Conservation (phyloP, 768 basidiomycete species). For the Podaxis sp. region DNA sequence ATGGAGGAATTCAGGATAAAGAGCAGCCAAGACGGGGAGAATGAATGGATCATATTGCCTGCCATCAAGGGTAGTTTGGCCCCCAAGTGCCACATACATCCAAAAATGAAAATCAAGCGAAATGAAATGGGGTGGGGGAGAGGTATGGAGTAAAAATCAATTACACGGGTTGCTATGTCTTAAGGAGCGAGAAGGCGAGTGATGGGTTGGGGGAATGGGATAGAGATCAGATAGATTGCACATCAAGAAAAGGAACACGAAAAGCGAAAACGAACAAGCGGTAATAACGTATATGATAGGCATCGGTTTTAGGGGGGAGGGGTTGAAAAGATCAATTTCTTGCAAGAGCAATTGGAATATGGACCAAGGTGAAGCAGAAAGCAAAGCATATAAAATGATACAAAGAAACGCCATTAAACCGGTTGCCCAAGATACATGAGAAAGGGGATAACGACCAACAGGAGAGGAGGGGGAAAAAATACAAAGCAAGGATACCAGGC, state of each 20-base stretch:
- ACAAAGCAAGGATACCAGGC: no score
- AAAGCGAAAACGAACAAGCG: background rate
- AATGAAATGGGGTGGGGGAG: no score
- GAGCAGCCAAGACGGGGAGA: background rate
- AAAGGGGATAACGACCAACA: background rate
- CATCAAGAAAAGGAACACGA: background rate
- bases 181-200: background rate
- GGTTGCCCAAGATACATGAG: constrained; percentile 3
- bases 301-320: background rate
- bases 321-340: no score
- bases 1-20: background rate
- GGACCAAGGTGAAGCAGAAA: background rate
- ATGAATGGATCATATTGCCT: background rate
- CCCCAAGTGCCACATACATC: background rate
- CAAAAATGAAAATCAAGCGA: background rate
- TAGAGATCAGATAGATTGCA: background rate
- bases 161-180: background rate
- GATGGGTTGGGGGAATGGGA: background rate
- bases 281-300: background rate
- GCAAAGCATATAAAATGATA: background rate
- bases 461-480: background rate
- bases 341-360: background rate
- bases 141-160: no score
- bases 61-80: background rate
- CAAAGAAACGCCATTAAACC: background rate